Conservation (phyloP, 352 stramenopile genomes). For the Phytophthora quininea region DNA sequence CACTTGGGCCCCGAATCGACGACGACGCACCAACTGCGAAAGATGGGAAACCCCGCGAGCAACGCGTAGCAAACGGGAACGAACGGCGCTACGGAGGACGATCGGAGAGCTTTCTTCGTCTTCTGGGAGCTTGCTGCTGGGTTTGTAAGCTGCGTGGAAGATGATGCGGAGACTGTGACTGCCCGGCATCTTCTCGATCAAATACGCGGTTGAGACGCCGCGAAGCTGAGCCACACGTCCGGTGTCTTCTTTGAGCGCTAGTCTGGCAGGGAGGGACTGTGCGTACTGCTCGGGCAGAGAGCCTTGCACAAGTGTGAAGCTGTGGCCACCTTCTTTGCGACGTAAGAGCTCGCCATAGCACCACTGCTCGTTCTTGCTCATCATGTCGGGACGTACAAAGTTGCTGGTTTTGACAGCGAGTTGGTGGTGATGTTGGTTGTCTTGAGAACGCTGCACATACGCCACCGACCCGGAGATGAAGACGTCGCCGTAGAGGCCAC, state of each 20-base stretch:
- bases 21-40: slow-evolving; percentile 32
- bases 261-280: slow-evolving; percentile 15
- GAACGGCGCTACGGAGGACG: slow-evolving; percentile 8
- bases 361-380: slow-evolving; percentile 52
- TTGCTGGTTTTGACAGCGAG: slow-evolving; percentile 35
- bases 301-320: slow-evolving; percentile 31
- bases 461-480: slow-evolving; percentile 43
- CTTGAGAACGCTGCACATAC: slow-evolving; percentile 17
- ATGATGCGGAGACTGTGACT: slow-evolving; percentile 36
- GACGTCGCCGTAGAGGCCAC: slow-evolving; percentile 35
- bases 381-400: slow-evolving; percentile 41
- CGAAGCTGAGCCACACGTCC: slow-evolving; percentile 46
- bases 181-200: slow-evolving; percentile 32
- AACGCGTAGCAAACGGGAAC: slow-evolving; percentile 25
- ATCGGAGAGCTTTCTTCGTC: background rate
- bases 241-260: slow-evolving; percentile 9
- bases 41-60: slow-evolving; percentile 26
- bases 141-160: slow-evolving; percentile 40
- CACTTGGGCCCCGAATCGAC: slow-evolving; percentile 38
- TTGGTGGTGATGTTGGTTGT: slow-evolving; percentile 18
- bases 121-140: background rate
- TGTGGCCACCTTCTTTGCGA: slow-evolving; percentile 6
- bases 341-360: slow-evolving; percentile 42
- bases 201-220: slow-evolving; percentile 33
- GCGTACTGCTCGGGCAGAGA: slow-evolving; percentile 19